Evolutionary conservation across 768 basidiomycete species (phyloP).

Genomic region (Suillus americanus): DNA sequence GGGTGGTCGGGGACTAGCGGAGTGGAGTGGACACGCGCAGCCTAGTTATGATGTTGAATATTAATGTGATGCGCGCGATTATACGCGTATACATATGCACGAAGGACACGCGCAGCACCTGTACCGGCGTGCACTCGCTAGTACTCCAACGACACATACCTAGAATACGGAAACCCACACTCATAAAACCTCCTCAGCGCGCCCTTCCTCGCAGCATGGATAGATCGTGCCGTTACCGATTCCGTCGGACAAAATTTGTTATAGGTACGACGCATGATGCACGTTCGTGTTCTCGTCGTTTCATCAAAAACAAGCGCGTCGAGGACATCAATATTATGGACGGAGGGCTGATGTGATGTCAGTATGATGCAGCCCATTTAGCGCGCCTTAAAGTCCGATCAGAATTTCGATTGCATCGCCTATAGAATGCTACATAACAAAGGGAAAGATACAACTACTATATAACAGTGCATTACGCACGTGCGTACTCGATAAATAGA

Average conservation of each 20-base stretch:
- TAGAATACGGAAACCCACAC: slow-evolving; percentile 35
- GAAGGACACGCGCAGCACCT: background rate
- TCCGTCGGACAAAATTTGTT: slow-evolving; percentile 3
- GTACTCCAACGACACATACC: slow-evolving; percentile 15
- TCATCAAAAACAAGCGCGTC: background rate
- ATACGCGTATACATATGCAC: background rate
- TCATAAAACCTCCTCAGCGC: slow-evolving; percentile 20
- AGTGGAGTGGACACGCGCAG: background rate
- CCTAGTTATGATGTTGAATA: background rate
- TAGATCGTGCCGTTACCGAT: slow-evolving; percentile 1
- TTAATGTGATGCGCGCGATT: background rate
- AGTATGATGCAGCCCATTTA: too few species aligned
- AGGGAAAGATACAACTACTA: background rate
- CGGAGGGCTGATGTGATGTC: background rate
- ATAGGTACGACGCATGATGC: background rate
- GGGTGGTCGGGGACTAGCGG: background rate
- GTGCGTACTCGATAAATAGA: background rate
- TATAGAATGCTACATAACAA: background rate
- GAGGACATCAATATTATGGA: background rate
- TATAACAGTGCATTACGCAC: slow-evolving; percentile 3
- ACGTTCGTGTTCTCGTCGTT: background rate
- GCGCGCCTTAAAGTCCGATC: too few species aligned
- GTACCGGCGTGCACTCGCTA: background rate
- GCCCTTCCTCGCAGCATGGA: slow-evolving; percentile 20
- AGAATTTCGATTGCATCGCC: background rate